These are phyloP conservation scores for Prototheca cutis DNA, from an alignment of 163 green algal species.

Conservation along the genomic window DNA sequence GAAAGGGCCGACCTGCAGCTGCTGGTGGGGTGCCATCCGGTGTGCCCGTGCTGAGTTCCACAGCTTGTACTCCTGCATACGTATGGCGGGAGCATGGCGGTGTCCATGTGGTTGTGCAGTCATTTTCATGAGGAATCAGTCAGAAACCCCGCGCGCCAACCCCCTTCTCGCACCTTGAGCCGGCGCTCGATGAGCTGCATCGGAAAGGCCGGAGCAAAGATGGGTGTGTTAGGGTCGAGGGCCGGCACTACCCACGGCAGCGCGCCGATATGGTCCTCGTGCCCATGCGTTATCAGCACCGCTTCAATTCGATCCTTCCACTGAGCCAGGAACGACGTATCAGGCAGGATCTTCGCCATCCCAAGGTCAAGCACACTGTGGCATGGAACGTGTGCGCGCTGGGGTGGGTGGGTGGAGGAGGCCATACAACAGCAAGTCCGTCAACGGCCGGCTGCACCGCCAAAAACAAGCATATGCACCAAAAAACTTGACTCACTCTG, in stretches of 20 bases:
- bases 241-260: constrained; percentile 88
- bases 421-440: neutral
- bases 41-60: constrained; percentile 72
- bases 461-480: no score
- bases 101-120: no score
- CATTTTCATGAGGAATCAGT: no score
- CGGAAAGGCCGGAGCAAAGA: constrained; percentile 82
- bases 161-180: constrained; percentile 23
- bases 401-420: neutral
- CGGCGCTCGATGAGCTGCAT: constrained; percentile 81
- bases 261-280: constrained; percentile 98
- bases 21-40: constrained; percentile 63
- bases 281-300: constrained; percentile 95
- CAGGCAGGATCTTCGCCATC: constrained; percentile 96
- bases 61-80: constrained; percentile 76
- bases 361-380: constrained; percentile 85
- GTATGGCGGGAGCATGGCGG: neutral
- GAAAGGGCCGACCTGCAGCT: constrained; percentile 79
- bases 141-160: no score
- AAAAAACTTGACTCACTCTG: constrained; percentile 62
- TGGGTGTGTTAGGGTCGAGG: constrained; percentile 84
- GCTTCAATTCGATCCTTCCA: constrained; percentile 97
- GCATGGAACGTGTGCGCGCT: neutral
- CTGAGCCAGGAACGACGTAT: constrained; percentile 86
- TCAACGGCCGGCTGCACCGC: neutral